Base-by-base conservation (phyloP, 495 filamentous ascomycete species). In the Acidomyces sp. region DNA sequence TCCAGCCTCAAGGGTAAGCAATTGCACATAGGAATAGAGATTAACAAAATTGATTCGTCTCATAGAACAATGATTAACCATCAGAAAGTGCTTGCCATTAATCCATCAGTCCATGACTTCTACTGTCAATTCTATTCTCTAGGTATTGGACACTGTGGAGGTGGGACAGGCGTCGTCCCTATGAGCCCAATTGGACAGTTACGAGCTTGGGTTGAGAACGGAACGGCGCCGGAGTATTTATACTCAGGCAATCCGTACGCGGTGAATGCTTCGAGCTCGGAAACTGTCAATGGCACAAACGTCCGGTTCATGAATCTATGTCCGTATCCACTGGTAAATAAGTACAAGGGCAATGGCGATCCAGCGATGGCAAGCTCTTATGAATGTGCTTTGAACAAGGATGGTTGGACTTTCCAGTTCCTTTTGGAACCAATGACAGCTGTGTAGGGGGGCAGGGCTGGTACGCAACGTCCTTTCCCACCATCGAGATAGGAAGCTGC, bases 141-240 rank as follows among this genome's bases (percentile, higher is more conserved):
- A 5, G 62, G 60, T 2, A 49, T 62, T 9, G 54, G 21, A 3
- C 61, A 64, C 32, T 64, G 59, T 32, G 7, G n/a, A 13, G 48
- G 36, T 16, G 61, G 58, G 0, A 22, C 33, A 0, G 61, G 60
- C 1, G 19, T 39, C 1, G 21, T 37, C 9, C 61, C 61, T 0
- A 27, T 21, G 5, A 36, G 48, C 22, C 24, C 16, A 5, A 2
- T 51, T n/a, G 39, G 13, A 4, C 25, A 36, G 0, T 23, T 63
- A n/a, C 28, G 53, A 11, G 40, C 32, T 6, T 63, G 60, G 60
- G 60, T 63, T 3, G 60, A 63, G 26, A 20, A 51, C 4, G 58
- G 51, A 10, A 26, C 25, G 1, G 50, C 45, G 17, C 60, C 58
- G 12, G 39, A 48, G 3, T 12, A 11, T 2, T 39, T 49, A 34